These are phyloP conservation scores for Phytopythium boreale DNA, from an alignment of 352 stramenopile species.

Conservation along the genomic window DNA sequence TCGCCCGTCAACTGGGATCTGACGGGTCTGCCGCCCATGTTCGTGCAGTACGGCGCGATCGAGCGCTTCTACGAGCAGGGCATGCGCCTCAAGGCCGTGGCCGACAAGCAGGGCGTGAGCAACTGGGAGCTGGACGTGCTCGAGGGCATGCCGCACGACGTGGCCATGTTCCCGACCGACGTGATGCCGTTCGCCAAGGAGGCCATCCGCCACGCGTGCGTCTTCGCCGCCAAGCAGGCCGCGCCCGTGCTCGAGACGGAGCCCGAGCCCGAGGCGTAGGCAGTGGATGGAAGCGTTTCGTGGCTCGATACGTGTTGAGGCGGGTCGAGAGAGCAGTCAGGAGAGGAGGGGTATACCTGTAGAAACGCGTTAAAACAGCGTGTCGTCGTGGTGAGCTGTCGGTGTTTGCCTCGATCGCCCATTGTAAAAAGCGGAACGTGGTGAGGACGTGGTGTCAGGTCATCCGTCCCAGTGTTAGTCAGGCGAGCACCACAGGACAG, in stretches of 20 bases:
- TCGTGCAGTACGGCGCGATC: conserved; percentile 27
- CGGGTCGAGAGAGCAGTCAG: too few relatives aligned
- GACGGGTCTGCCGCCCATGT: conserved; percentile 24
- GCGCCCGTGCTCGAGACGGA: conserved; percentile 10
- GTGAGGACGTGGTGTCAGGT: too few relatives aligned
- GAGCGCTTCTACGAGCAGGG: conserved; percentile 30
- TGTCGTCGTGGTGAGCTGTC: too few relatives aligned
- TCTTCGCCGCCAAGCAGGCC: conserved; percentile 19
- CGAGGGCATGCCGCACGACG: conserved; percentile 25
- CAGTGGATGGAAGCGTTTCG: neutral
- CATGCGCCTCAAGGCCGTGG: conserved; percentile 17
- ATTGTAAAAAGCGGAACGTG: too few relatives aligned
- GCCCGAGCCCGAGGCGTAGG: conserved; percentile 2
- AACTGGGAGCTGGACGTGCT: conserved; percentile 38
- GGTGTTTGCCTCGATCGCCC: too few relatives aligned
- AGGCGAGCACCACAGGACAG: too few relatives aligned
- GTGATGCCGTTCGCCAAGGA: conserved; percentile 25
- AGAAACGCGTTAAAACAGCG: too few relatives aligned
- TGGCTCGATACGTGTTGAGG: too few relatives aligned
- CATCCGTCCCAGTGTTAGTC: too few relatives aligned
- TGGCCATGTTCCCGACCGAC: conserved; percentile 16
- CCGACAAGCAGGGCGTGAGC: conserved; percentile 18
- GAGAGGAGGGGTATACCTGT: too few relatives aligned
- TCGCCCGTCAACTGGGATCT: conserved; percentile 36
- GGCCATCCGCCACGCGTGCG: conserved; percentile 16